phyloP scores from a whole-genome alignment of 345 rosid genomes.

The Brassica carinata region DNA sequence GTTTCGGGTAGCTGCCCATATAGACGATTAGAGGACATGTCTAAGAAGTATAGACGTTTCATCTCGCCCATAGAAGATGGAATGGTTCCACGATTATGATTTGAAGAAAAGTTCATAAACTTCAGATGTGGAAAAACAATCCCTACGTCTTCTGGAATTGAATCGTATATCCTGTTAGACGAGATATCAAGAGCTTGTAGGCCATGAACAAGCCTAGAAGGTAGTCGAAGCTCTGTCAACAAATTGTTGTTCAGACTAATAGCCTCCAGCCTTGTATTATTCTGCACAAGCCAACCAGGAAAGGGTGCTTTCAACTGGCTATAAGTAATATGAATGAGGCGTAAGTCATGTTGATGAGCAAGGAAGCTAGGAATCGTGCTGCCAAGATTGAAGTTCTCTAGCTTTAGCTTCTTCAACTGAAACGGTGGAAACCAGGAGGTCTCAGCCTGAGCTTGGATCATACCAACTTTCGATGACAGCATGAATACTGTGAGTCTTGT shows the following conservation, averaged over 20 bases:
- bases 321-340: conserved; percentile 2
- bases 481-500: conserved; percentile 21
- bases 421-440: conserved; percentile 24
- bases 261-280: conserved; percentile 13
- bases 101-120: conserved; percentile 7
- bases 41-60: not conserved
- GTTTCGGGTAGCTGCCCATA: conserved; percentile 1
- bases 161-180: not conserved
- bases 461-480: conserved; percentile 2
- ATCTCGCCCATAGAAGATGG: conserved; percentile 13
- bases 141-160: conserved; percentile 15
- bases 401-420: conserved; percentile 8
- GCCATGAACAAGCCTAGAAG: conserved; percentile 1
- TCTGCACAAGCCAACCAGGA: conserved; percentile 27
- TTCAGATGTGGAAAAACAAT: not conserved
- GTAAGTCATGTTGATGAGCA: conserved; percentile 12
- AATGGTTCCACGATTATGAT: conserved; percentile 6
- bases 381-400: not conserved
- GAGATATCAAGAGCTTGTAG: conserved; percentile 17
- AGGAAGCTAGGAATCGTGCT: not conserved
- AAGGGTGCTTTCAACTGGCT: conserved; percentile 15
- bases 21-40: conserved; percentile 14
- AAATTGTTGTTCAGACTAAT: not conserved
- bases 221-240: conserved; percentile 19
- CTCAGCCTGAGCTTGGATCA: conserved; percentile 4